Evolutionary conservation across 345 rosid genomes (phyloP), one percentile per base, ranked within the genome.

Genomic region (Geranium brycei): DNA sequence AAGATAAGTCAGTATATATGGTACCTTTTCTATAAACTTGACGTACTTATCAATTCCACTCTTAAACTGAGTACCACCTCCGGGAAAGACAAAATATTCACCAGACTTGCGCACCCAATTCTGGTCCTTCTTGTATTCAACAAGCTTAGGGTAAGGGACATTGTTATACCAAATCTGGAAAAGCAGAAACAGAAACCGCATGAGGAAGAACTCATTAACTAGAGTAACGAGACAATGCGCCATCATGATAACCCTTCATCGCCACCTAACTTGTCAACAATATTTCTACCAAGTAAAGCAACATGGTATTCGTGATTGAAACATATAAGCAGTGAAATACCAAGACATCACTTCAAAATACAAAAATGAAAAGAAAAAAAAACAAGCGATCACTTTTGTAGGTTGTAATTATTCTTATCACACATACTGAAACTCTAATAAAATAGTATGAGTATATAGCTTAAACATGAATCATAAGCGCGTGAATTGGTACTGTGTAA

Each of bases 41-140:
- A 89, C 68, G 69, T 92, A 92, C 70, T 66, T 70, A 61, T 78
- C 57, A 73, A 92, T 95, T 60, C 96, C 98, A 58, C 75, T 74
- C 76, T 87, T 89, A 71, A 92, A 92, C 61, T 92, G 96, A 62
- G 96, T 92, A 68, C 98, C 98, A 58, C 95, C 98, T 64, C 96
- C 98, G 0, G 95, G 98, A 60, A 92, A 92, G 66, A 80, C 74
- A 40, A 92, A 79, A 71, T 69, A 82, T 64, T 84, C 87, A 56
- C 84, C 91, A 1, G 77, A 69, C 73, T 83, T 92, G 0, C 62
- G 77, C n/a, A 92, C 96, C 98, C 95, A 92, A 40, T 85, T 84
- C 72, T 92, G 98, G 57, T 92, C 91, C 51, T 89, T 89, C 79
- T 92, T 92, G 92, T 87, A 89, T 28, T 92, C 95, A 63, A 92